Conservation (phyloP, 2,329 filamentous ascomycete species). For the Xylogone sp. region DNA sequence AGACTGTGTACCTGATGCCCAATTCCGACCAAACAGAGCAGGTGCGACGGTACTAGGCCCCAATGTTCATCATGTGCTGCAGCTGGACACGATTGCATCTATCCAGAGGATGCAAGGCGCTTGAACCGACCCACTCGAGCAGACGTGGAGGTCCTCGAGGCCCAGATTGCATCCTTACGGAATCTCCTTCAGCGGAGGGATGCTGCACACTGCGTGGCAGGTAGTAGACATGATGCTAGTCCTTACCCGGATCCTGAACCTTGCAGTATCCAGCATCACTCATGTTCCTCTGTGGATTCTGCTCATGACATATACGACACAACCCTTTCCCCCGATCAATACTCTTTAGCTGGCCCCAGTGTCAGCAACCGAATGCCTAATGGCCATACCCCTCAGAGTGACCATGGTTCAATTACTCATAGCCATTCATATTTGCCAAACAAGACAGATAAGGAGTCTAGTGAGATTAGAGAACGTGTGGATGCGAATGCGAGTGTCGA, state of each 20-base stretch:
- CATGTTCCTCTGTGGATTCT: background rate
- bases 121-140: conserved; percentile 29
- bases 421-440: no score
- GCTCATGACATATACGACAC: background rate
- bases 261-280: no score
- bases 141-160: conserved; percentile 28
- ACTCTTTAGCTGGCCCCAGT: background rate
- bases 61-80: conserved; percentile 29
- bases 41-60: conserved; percentile 31
- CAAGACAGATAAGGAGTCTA: conserved; percentile 5
- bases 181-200: conserved; percentile 25
- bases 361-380: background rate
- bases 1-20: background rate
- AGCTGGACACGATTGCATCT: conserved; percentile 26
- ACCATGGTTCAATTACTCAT: background rate
- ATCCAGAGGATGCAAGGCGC: conserved; percentile 31
- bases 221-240: background rate
- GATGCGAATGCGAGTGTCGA: no score
- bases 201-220: background rate
- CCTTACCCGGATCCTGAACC: background rate
- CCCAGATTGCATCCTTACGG: conserved; percentile 25
- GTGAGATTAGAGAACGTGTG: conserved; percentile 1
- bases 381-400: no score
- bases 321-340: background rate
- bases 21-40: conserved; percentile 3